phyloP scores from a whole-genome alignment of 2,329 filamentous ascomycete species.

The Penicillium rolfsii region DNA sequence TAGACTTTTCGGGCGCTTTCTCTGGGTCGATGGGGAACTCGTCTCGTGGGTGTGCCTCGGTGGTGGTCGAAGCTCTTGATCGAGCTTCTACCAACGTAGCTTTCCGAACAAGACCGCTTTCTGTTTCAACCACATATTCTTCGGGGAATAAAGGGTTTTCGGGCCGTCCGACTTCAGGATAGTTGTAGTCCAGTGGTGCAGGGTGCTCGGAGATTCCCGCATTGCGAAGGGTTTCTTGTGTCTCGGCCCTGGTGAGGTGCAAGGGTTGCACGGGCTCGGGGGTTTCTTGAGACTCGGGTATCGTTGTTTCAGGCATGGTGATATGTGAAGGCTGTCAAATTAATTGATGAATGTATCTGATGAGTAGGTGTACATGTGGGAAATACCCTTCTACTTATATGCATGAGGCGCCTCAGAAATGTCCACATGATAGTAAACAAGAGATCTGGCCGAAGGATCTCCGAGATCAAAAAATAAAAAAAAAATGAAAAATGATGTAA shows the following conservation, averaged over 20 bases:
- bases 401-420: neutral
- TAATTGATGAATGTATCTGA: neutral
- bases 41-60: conserved; percentile 11
- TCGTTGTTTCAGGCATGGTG: conserved; percentile 1
- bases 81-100: conserved; percentile 24
- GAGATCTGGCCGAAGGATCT: conserved; percentile 21
- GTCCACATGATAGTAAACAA: neutral
- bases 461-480: conserved; percentile 18
- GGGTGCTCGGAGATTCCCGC: conserved; percentile 29
- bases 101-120: conserved; percentile 28
- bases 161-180: conserved; percentile 33
- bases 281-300: conserved; percentile 4
- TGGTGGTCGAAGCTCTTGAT: conserved; percentile 18
- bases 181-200: conserved; percentile 34
- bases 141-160: conserved; percentile 28
- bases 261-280: conserved; percentile 5
- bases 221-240: conserved; percentile 29
- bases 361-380: neutral
- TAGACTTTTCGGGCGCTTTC: conserved; percentile 27
- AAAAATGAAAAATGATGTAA: neutral
- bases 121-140: conserved; percentile 29
- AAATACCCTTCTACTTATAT: conserved; percentile 20
- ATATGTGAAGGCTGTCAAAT: neutral
- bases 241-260: conserved; percentile 19
- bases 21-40: conserved; percentile 29